Evolutionary conservation across 83 land plant species (phyloP).

Genomic region (Isoetes engelmannii): DNA sequence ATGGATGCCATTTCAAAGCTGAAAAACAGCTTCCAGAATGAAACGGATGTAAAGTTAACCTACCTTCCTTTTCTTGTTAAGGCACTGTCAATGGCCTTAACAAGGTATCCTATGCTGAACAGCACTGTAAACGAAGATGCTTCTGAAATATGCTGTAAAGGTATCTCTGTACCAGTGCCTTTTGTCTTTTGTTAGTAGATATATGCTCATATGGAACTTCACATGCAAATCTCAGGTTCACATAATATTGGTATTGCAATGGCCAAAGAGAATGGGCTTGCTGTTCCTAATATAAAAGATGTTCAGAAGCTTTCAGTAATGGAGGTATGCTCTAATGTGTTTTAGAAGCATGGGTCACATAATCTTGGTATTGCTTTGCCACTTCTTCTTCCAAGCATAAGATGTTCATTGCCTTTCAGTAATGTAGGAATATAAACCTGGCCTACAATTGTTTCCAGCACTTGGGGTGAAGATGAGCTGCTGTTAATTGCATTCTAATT

Average conservation of each 20-base stretch:
- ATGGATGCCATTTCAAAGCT: conserved; percentile 61
- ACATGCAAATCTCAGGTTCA: conserved; percentile 41
- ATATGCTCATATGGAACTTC: conserved; percentile 2
- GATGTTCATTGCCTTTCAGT: too few relatives aligned
- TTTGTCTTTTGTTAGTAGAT: not conserved
- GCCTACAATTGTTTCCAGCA: too few relatives aligned
- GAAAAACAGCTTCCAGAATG: conserved; percentile 48
- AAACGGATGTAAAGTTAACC: conserved; percentile 60
- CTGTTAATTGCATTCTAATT: too few relatives aligned
- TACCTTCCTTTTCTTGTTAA: conserved; percentile 80
- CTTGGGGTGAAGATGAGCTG: too few relatives aligned
- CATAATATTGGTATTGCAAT: conserved; percentile 97
- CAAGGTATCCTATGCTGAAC: conserved; percentile 69
- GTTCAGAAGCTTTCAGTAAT: conserved; percentile 76
- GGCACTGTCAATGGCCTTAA: conserved; percentile 75
- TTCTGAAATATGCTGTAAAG: conserved; percentile 68
- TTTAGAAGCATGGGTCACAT: not conserved
- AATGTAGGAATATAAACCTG: too few relatives aligned
- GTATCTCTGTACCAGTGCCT: conserved; percentile 29
- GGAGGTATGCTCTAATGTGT: conserved; percentile 49
- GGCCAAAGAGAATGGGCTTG: conserved; percentile 77
- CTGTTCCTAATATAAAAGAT: conserved; percentile 91
- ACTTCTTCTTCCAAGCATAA: too few relatives aligned
- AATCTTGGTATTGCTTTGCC: too few relatives aligned
- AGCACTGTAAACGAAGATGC: conserved; percentile 72